Evolutionary conservation across 2,329 filamentous ascomycete genomes (phyloP), one percentile per base, ranked within the genome.

Genomic region (Phaeosphaeria sp.): DNA sequence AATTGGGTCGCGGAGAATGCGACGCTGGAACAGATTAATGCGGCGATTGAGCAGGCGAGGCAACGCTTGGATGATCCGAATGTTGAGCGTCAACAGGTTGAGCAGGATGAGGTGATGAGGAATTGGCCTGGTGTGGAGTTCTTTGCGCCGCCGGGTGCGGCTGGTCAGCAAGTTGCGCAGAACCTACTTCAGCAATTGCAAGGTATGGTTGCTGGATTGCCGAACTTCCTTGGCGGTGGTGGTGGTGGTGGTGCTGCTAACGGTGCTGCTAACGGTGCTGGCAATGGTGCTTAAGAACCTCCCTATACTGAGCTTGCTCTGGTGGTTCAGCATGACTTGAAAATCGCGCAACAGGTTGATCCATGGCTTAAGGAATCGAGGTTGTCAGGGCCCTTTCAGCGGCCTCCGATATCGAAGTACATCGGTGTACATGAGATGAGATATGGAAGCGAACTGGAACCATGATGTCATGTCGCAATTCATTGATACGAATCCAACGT

Each of bases 1-100:
- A 68, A 66, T 25, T 69, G 59, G 46, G 50, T 49, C 36, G 15
- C 25, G 6, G 43, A 45, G 8, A 20, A 24, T 4, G 21, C 21
- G 18, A 20, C 8, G 8, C n/a, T 3, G 1, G 43, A 22, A 20
- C 43, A 45, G 43, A 20, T 45, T 17, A 45, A 45, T 45, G 18
- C 7, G 6, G 9, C 24, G 9, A 45, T 45, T 22, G 43, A 45
- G 21, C 43, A 45, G 2, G 43, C 43, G 3, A 9, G 20, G 13
- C 43, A 20, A 20, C 25, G 25, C 25, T 30, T 30, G 25, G 25
- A 30, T 30, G 11, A 6, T 30, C 25, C 25, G 5, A 5, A 30
- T 5, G 6, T 30, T 11, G 11, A 30, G 5, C 25, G 25, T 5
- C 25, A 30, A 11, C 25, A n/a, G n/a, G n/a, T n/a, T n/a, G n/a